Evolutionary conservation across 257 asterid species (phyloP), one percentile per base, ranked within the genome.

Genomic region (Rubia yunnanensis): DNA sequence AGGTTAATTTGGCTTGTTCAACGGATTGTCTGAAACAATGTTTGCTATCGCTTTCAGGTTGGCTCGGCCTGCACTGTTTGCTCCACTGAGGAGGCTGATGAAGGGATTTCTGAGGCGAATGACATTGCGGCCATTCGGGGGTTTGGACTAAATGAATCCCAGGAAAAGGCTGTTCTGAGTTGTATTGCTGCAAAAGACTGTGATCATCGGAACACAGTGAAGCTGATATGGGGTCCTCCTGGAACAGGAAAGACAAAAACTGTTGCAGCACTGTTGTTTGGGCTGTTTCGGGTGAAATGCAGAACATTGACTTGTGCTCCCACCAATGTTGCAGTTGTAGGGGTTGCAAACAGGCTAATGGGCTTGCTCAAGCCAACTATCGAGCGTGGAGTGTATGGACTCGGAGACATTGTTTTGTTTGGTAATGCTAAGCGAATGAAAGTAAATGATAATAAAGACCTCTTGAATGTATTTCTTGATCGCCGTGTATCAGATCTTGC

Each of bases 201-300:
- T 39, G 13, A 10, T 34, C 92, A 89, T 27, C 59, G 27, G 34
- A 80, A 72, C 14, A 70, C 72, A 10, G 75, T 78, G 20, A 85
- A 76, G 76, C 87, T 88, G 74, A 80, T 86, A 11, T 88, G 96
- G 96, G 96, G 96, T 60, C 96, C 96, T 2, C 96, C 95, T 5
- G 96, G 96, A 50, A 88, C 96, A 0, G 95, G 95, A 41, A 88
- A 88, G 56, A 88, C 92, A 0, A 88, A 76, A 36, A 88, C 96
- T 3, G 67, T 79, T 14, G 79, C 87, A 24, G 60, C 85, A 1
- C 50, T 88, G 17, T 55, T 81, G 22, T 71, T 74, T 24, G 34
- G 63, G 13, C 77, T 86, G 68, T 65, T 81, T 5, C 57, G 69
- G 61, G 50, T 72, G 71, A 78, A 77, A 63, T 70, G 84, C 72